These are phyloP conservation scores for Podila verticillata DNA, from an alignment of 192 early-diverging fungal species.

Conservation along the genomic window DNA sequence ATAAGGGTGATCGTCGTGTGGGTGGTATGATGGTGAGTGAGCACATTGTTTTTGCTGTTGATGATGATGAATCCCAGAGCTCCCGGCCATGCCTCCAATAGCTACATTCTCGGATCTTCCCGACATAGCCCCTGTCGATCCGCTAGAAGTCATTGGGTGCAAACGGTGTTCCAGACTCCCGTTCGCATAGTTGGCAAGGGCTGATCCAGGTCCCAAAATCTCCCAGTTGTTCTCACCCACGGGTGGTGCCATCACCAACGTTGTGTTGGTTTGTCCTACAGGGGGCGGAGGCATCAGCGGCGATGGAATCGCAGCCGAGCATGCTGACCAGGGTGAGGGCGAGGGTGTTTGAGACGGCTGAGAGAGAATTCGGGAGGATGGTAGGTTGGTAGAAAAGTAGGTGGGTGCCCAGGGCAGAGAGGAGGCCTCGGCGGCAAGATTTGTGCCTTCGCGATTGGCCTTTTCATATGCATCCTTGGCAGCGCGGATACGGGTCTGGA, in stretches of 20 bases:
- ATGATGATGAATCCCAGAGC: not conserved
- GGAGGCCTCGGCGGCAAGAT: conserved; percentile 12
- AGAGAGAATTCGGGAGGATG: not conserved
- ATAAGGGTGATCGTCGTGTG: not conserved
- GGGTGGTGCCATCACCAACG: conserved; percentile 27
- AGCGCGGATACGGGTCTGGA: conserved; percentile 56
- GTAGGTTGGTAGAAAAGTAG: not conserved
- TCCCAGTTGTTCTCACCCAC: conserved; percentile 37
- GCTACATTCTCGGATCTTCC: too few species aligned
- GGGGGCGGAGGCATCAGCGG: conserved; percentile 35
- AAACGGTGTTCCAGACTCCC: not conserved
- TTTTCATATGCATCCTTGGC: conserved; percentile 38
- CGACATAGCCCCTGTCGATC: too few species aligned
- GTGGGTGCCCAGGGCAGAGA: not conserved
- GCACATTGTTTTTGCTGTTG: not conserved
- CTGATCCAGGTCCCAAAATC: not conserved
- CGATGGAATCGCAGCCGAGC: conserved; percentile 28
- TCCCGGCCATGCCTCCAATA: not conserved
- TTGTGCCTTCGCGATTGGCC: conserved; percentile 1
- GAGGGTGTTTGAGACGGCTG: conserved; percentile 7
- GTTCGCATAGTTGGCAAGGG: not conserved
- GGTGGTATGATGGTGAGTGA: not conserved
- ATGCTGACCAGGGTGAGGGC: conserved; percentile 31
- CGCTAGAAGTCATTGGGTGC: not conserved
- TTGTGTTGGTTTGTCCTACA: not conserved